Base-by-base conservation (phyloP, 106 monocot species). In the Gastrodia elata region DNA sequence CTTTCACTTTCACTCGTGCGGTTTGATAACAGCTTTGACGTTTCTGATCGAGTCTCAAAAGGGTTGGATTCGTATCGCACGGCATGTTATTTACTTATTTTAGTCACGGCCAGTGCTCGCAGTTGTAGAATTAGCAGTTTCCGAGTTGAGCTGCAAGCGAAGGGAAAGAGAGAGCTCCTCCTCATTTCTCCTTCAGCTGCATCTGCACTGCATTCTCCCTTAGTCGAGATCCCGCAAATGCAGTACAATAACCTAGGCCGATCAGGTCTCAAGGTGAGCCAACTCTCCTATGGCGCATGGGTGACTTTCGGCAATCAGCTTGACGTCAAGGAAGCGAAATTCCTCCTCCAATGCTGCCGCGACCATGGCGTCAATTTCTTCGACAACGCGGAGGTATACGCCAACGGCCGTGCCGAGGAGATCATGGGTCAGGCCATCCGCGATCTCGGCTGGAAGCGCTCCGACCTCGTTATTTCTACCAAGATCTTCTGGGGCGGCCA, bases 361-460 rank as follows among this genome's bases (percentile, higher is more conserved):
- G 92, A 97, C 81, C 67, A 84, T 64, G 90, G 92, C 52, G 88
- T 97, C 67, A 97, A 97, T 81, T 97, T 97, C 92, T 97, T 97
- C 92, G 96, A 97, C 90, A 97, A 92, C 83, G 96, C 96, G 71
- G 96, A 92, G 88, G 96, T 92, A 6, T 97, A 97, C 81, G 92
- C 92, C 44, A 90, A 90, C 39, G 96, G 92, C 38, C 83, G 96
- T 14, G 96, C 96, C 58, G 96, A 97, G 87, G 96, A 97, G 86
- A 97, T 97, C 88, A 97, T 92, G 96, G 92, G 92, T 7, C 96
- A 94, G 80, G 92, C 96, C 43, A 76, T 97, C 75, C 85, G 96
- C 24, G 96, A 97, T 81, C 92, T 97, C 68, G 92, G 96, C 0
- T 96, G 95, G 95, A 85, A 84, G 72, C 84, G 95, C 26, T 86